Evolutionary conservation across 139 green algal species (phyloP), one percentile per base, ranked within the genome.

Genomic region (Closterium sp.): DNA sequence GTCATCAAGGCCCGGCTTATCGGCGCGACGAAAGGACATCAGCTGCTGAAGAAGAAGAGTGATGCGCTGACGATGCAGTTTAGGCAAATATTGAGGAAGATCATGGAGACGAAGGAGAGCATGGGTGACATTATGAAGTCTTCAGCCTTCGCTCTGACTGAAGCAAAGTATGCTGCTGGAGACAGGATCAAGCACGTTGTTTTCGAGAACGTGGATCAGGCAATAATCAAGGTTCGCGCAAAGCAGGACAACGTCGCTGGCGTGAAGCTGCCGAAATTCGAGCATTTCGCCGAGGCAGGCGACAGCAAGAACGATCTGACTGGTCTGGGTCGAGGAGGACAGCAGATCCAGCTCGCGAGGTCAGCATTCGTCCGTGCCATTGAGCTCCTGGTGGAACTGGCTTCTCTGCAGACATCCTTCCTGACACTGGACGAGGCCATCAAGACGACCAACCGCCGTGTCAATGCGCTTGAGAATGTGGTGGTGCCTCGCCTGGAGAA

Each of bases 401-500:
- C 98, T 31, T 98, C 96, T 83, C 96, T 99, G 90, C 97, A 98
- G 95, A 99, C 98, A 3, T 98, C 98, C 1, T 99, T 99, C 94
- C 92, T 99, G 34, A 99, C 98, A 31, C 95, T 99, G 36, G 98
- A 99, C 91, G 97, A 97, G 85, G 98, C 97, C 31, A 98, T 99
- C 90, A 99, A 98, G 95, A 97, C 97, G 28, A 99, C 98, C 34
- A 99, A 99, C 95, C 92, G 97, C 1, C 96, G 98, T 38, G 98
- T 99, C 4, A 99, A 99, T 92, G 98, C 98, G 43, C 96, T 99
- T 86, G 98, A 99, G 95, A 98, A 99, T 91, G 98, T 99, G 23
- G 98, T 99, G 1, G 98, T 97, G 93, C 98, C 98, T 31, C 96
- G 94, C 87, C 95, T 99, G 32, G 97, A 99, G 90, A 99, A 99